Percentiles rank a stretch among this genome's conserved stretches.
phyloP scores from a whole-genome alignment of 1,284 basidiomycete genomes.

The Pseudozyma thailandica region DNA sequence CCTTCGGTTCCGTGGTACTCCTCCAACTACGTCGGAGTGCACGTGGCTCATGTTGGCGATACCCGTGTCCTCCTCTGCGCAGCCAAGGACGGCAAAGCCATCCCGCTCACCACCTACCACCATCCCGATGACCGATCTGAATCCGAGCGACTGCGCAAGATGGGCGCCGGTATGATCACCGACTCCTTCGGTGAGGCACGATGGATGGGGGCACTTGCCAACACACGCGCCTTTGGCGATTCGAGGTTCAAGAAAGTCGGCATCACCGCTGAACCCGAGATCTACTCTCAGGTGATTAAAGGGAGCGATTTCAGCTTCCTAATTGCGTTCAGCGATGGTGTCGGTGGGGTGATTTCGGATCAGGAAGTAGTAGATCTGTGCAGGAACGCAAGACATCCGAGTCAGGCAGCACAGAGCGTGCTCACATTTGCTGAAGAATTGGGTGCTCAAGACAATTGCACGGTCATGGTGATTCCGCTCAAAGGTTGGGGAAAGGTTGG shows the following conservation, averaged over 20 bases:
- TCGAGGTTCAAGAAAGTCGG: conserved; percentile 79
- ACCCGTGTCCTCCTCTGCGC: conserved; percentile 87
- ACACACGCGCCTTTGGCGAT: conserved; percentile 94
- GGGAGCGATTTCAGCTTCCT: conserved; percentile 60
- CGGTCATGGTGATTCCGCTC: conserved; percentile 89
- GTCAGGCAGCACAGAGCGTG: conserved; percentile 82
- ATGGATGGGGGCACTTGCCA: conserved; percentile 95
- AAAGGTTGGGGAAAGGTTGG: conserved; percentile 86
- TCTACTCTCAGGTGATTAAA: conserved; percentile 80
- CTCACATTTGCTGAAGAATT: conserved; percentile 89
- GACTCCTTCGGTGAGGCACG: conserved; percentile 95
- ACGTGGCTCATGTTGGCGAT: conserved; percentile 87
- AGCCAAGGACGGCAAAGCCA: conserved; percentile 77
- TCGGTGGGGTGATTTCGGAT: conserved; percentile 89
- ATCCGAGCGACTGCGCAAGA: conserved; percentile 81
- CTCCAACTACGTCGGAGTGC: conserved; percentile 69
- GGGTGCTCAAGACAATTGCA: conserved; percentile 87
- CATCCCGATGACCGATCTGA: conserved; percentile 90
- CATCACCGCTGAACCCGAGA: conserved; percentile 91
- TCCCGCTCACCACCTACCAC: conserved; percentile 77
- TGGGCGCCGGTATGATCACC: conserved; percentile 87
- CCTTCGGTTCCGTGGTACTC: conserved; percentile 71
- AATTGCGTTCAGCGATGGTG: conserved; percentile 75
- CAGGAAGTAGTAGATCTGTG: conserved; percentile 93
- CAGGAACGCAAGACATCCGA: conserved; percentile 78